These are phyloP conservation scores for Castanea mollissima DNA, from an alignment of 306 rosid genomes.

Conservation along the genomic window DNA sequence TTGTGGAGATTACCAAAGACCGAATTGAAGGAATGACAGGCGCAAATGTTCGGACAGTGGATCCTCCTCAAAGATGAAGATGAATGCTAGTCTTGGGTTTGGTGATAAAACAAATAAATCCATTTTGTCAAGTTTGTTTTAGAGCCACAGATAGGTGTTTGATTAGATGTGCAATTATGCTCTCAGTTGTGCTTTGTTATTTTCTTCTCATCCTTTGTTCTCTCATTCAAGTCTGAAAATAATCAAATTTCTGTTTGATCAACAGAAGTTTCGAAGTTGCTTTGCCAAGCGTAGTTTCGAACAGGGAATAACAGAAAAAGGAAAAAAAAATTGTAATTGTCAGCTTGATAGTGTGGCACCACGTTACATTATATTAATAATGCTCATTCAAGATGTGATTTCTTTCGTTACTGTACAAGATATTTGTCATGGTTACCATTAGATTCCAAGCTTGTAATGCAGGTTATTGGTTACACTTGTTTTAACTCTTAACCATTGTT, in stretches of 20 bases:
- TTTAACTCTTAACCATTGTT: neutral
- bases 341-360: constrained; percentile 48
- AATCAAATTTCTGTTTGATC: constrained; percentile 61
- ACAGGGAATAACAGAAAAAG: constrained; percentile 48
- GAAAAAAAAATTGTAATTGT: constrained; percentile 39
- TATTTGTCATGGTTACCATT: neutral
- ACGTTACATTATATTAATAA: constrained; percentile 50
- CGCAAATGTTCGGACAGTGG: constrained; percentile 93
- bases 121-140: constrained; percentile 37
- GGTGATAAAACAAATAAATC: constrained; percentile 42
- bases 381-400: constrained; percentile 35
- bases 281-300: constrained; percentile 42
- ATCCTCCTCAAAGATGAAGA: constrained; percentile 91
- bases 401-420: constrained; percentile 4
- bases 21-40: constrained; percentile 89
- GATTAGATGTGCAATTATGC: constrained; percentile 31
- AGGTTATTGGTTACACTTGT: constrained; percentile 1
- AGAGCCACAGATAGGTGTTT: constrained; percentile 55
- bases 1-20: constrained; percentile 97
- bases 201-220: constrained; percentile 41
- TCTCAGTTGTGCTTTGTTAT: constrained; percentile 39
- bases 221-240: constrained; percentile 61
- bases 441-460: constrained; percentile 15
- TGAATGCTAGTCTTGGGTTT: constrained; percentile 45
- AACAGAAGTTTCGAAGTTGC: constrained; percentile 50